These are phyloP conservation scores for Cladosporium cucumerinum DNA, from an alignment of 2,329 filamentous ascomycete genomes.

Conservation along the genomic window DNA sequence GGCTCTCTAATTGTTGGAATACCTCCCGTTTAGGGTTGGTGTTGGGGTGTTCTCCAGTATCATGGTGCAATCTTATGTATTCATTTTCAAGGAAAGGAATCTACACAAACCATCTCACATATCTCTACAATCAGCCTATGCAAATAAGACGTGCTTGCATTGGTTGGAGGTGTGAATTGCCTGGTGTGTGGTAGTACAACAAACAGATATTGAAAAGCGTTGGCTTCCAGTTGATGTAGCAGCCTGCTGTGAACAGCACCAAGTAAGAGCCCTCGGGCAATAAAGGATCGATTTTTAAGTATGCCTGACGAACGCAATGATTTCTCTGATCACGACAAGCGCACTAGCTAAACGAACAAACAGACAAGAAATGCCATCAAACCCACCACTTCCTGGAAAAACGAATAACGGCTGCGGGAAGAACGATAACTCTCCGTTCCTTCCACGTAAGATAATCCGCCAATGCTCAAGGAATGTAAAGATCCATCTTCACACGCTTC, in stretches of 20 bases:
- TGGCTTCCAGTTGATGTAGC: too few species aligned
- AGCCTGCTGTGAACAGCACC: too few species aligned
- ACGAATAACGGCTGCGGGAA: background rate
- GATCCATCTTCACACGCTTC: constrained; percentile 33
- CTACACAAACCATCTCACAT: background rate
- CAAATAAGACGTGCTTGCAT: background rate
- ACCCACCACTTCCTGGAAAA: background rate
- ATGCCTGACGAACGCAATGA: background rate
- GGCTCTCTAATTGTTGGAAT: too few species aligned
- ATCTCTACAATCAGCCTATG: too few species aligned
- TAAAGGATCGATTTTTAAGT: background rate
- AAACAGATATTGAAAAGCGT: too few species aligned
- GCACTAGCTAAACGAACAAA: background rate
- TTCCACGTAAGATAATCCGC: background rate
- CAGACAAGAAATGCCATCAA: background rate
- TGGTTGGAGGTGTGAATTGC: background rate
- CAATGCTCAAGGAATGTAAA: background rate
- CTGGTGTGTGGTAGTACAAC: too few species aligned
- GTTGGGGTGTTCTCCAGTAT: background rate
- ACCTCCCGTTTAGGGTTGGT: background rate
- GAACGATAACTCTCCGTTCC: background rate
- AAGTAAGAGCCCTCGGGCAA: background rate
- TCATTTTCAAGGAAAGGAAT: background rate
- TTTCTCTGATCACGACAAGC: background rate
- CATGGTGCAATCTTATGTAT: background rate